Percentiles rank a stretch among this genome's conserved stretches.
Conservation (phyloP, 2,329 filamentous ascomycete genomes). For the Scorias spongiosa region DNA sequence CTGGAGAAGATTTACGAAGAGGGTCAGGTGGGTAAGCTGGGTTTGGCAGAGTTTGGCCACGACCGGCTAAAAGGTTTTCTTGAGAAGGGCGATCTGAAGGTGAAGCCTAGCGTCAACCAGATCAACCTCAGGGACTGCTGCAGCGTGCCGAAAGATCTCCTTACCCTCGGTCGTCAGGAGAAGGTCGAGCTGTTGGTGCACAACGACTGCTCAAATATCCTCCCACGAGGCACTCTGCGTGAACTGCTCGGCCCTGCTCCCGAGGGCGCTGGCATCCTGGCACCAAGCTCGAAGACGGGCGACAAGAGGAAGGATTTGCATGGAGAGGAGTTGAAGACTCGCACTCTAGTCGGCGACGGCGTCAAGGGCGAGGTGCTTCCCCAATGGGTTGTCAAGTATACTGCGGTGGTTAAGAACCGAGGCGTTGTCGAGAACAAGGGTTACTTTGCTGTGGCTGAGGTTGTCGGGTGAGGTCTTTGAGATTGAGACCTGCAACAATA, state of each 20-base stretch:
- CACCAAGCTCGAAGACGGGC: slow-evolving; percentile 29
- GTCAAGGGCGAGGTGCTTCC: slow-evolving; percentile 66
- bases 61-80: slow-evolving; percentile 69
- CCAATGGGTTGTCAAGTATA: slow-evolving; percentile 95
- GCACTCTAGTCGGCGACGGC: slow-evolving; percentile 44
- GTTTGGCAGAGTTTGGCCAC: slow-evolving; percentile 81
- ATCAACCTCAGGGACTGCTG: slow-evolving; percentile 95
- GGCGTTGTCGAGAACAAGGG: slow-evolving; percentile 98
- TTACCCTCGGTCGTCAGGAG: slow-evolving; percentile 67
- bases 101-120: slow-evolving; percentile 76
- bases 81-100: slow-evolving; percentile 48
- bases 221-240: slow-evolving; percentile 70
- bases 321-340: slow-evolving; percentile 27
- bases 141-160: slow-evolving; percentile 77
- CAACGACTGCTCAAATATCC: slow-evolving; percentile 81
- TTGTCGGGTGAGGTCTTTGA: slow-evolving; percentile 20
- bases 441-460: slow-evolving; percentile 77
- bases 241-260: slow-evolving; percentile 64
- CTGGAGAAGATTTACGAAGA: slow-evolving; percentile 58
- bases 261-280: slow-evolving; percentile 61
- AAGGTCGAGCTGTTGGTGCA: slow-evolving; percentile 83
- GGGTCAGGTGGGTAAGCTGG: slow-evolving; percentile 60
- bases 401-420: slow-evolving; percentile 80
- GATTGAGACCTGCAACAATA: too few relatives aligned
- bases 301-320: slow-evolving; percentile 27